Percentiles rank a stretch among this genome's conserved stretches.
Conservation (phyloP, 176 grass and related monocot genomes). For the Cenchrus fungigraminus region DNA sequence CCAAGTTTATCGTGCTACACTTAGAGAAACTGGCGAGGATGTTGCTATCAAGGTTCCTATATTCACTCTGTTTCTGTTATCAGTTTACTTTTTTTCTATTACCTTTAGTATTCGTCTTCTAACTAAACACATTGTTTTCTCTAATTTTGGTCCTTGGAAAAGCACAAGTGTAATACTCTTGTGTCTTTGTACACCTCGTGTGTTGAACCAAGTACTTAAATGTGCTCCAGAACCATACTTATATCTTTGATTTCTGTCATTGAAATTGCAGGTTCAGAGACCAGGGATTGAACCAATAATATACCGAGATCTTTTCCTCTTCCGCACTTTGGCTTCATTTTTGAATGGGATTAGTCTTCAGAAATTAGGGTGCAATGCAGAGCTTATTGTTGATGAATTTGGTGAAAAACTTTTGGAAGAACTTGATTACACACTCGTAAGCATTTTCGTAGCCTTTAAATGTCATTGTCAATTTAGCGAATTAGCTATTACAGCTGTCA, state of each 20-base stretch:
- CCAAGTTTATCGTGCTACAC: constrained; percentile 97
- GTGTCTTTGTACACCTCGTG: not conserved
- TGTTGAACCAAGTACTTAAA: not conserved
- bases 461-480: not conserved
- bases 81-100: constrained; percentile 25
- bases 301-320: constrained; percentile 94
- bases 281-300: constrained; percentile 99
- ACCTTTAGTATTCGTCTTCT: constrained; percentile 27
- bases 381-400: constrained; percentile 99
- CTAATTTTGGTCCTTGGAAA: constrained; percentile 20
- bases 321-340: constrained; percentile 90
- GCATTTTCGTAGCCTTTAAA: constrained; percentile 33
- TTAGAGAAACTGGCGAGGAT: constrained; percentile 91
- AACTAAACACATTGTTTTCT: constrained; percentile 31
- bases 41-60: constrained; percentile 92
- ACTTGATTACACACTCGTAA: constrained; percentile 99
- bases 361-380: constrained; percentile 98
- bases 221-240: not conserved
- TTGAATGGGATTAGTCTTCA: constrained; percentile 97
- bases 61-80: constrained; percentile 1
- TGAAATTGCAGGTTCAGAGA: constrained; percentile 74
- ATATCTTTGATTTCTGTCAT: not conserved
- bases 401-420: constrained; percentile 99
- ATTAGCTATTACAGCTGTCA: not conserved
- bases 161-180: constrained; percentile 8